Evolutionary conservation across 495 filamentous ascomycete genomes (phyloP), one percentile per base, ranked within the genome.

Genomic region (Talaromyces ruber): DNA sequence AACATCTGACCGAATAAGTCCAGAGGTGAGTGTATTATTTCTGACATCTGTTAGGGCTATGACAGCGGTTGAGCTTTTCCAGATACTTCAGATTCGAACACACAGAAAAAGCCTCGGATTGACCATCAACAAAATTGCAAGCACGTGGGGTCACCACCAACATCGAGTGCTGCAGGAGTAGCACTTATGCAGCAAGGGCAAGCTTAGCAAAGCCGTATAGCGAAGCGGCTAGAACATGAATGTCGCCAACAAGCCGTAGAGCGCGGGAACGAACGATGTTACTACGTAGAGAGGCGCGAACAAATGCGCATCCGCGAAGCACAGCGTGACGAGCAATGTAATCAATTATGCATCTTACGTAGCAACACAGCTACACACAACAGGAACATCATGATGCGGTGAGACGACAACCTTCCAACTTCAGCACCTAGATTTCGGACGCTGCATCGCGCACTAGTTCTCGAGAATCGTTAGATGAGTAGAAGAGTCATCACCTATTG

Each of bases 291-390:
- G 82, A 45, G 92, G 71, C 6, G 89, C 92, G 28, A 94, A 71
- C 0, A 90, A 88, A 58, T 89, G 82, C 67, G 91, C 93, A 16
- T 79, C 63, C 60, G 80, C 79, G 65, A 93, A 89, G 22, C 14
- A 47, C 16, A 47, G 43, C 43, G 14, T 22, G 43, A 47, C 6
- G 43, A 47, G 14, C 43, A 47, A 18, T 47, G 43, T 14, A 14
- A 1, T n/a, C 43, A 8, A 7, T 18, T n/a, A 47, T 47, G 4
- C 43, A 47, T 3, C 39, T 45, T 14, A 45, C 12, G 39, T 9
- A 45, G 39, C n/a, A n/a, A n/a, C n/a, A n/a, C n/a, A n/a, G n/a
- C n/a, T n/a, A n/a, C n/a, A n/a, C n/a, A n/a, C n/a, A n/a, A n/a
- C n/a, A n/a, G n/a, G n/a, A n/a, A n/a, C n/a, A n/a, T n/a, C n/a